Percentiles rank a stretch among this genome's conserved stretches.
These are phyloP conservation scores for Tilletia caries DNA, from an alignment of 1,284 basidiomycete genomes.

Conservation along the genomic window DNA sequence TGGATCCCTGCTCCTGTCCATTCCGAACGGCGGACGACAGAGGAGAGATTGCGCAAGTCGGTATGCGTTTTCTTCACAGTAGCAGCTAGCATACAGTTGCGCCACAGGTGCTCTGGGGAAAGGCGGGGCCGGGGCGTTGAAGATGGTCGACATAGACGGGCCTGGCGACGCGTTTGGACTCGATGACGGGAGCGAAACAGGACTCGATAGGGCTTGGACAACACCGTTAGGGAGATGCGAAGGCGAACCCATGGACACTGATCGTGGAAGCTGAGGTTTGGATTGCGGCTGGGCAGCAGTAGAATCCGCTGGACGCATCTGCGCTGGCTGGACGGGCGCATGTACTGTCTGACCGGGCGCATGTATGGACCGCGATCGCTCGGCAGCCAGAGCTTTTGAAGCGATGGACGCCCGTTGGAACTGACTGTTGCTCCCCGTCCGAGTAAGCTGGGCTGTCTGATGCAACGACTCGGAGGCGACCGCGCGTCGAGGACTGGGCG, in stretches of 20 bases:
- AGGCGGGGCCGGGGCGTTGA: neutral
- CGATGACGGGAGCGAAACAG: too few species aligned
- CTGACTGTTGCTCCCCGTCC: neutral
- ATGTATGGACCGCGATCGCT: neutral
- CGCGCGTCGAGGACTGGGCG: neutral
- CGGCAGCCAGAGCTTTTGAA: neutral
- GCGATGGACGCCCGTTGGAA: neutral
- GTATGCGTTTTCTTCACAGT: conserved; percentile 44
- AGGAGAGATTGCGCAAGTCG: conserved; percentile 16
- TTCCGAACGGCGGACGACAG: neutral
- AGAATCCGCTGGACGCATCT: too few species aligned
- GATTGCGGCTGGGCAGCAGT: too few species aligned
- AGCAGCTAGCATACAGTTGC: conserved; percentile 27
- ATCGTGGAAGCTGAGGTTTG: too few species aligned
- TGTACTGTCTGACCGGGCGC: neutral
- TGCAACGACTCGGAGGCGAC: neutral
- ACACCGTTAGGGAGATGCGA: too few species aligned
- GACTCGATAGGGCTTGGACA: too few species aligned
- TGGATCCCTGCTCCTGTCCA: too few species aligned
- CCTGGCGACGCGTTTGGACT: too few species aligned
- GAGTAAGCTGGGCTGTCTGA: neutral
- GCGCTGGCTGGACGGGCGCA: too few species aligned
- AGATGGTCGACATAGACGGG: neutral
- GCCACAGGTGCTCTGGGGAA: neutral
- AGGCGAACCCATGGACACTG: too few species aligned